phyloP scores from a whole-genome alignment of 768 basidiomycete species.

The Boletus coccyginus region DNA sequence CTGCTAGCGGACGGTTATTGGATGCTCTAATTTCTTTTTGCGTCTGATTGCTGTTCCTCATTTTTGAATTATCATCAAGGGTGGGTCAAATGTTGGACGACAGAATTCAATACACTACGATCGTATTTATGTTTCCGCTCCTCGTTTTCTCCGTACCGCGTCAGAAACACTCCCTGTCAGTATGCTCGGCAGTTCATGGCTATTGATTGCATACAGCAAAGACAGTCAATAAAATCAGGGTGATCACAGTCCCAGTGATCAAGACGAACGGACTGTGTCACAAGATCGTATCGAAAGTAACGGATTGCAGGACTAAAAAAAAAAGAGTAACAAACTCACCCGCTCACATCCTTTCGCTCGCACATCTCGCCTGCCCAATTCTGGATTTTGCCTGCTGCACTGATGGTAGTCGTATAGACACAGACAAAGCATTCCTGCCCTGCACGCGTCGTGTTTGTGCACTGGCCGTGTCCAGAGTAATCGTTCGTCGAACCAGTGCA shows the following conservation, averaged over 20 bases:
- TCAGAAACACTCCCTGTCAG: conserved; percentile 57
- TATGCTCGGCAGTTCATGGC: conserved; percentile 68
- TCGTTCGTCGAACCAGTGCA: conserved; percentile 61
- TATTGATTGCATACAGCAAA: conserved; percentile 61
- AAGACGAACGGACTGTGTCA: conserved; percentile 75
- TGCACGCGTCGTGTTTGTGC: conserved; percentile 58
- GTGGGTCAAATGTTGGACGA: neutral
- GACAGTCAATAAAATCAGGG: conserved; percentile 64
- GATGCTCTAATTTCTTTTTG: no score
- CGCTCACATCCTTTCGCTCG: conserved; percentile 77
- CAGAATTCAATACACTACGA: conserved; percentile 3
- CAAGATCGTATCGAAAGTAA: neutral
- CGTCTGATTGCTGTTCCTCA: no score
- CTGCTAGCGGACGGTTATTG: no score
- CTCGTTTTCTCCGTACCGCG: conserved; percentile 51
- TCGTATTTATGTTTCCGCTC: neutral
- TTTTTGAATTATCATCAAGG: no score
- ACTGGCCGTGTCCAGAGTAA: conserved; percentile 73
- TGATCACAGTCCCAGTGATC: conserved; percentile 63
- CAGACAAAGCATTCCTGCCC: conserved; percentile 53
- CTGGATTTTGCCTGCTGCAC: conserved; percentile 51
- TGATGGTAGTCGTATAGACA: conserved; percentile 45
- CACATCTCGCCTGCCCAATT: conserved; percentile 76
- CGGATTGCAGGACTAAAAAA: neutral
- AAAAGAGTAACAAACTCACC: conserved; percentile 45